Base-by-base conservation (phyloP, 2,329 filamentous ascomycete species). In the Trichoderma simmonsii region DNA sequence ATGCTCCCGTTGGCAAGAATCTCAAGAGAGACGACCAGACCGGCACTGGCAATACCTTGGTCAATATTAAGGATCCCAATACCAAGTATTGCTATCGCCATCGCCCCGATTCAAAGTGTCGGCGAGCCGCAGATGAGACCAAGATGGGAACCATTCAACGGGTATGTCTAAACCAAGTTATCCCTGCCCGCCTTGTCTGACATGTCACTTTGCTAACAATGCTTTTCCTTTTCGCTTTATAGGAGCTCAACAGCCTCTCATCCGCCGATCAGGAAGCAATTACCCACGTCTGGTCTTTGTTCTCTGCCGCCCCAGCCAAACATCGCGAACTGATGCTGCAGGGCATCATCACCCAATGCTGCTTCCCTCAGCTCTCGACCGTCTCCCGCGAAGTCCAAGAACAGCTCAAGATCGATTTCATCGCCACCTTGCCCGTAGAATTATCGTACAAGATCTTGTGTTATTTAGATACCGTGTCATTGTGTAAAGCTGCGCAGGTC, bases 51-150 rank as follows among this genome's bases (percentile, higher is more conserved):
- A 71, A 74, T 24, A 67, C 71, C 54, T 66, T 76, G 12, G 79
- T 73, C 63, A 83, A 78, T 59, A 83, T 84, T 60, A 85, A 81
- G 77, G 88, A 90, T 74, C 88, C 86, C 43, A 97, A 95, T 80
- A 97, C 94, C 76, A 96, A 93, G 81, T 98, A 92, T 84, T 99
- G 96, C 84, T 99, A 99, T 81, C 91, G 96, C 71, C 96, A 99
- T 82, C 88, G 93, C 69, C 96, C 96, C 2, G 96, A 98, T 81
- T 90, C 95, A 69, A 97, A 98, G 83, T 99, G 96, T 83, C 88
- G 95, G 73, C 90, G 94, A 73, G 94, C 97, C 74, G 95, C 94
- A 72, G 95, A 98, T 83, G 96, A 98, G 83, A 92, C 92, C 61
- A 96, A 96, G 74, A 99, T 99, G 96, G 93, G 95, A 76, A 91